Evolutionary conservation across 2,329 filamentous ascomycete species (phyloP), one percentile per base, ranked within the genome.

Genomic region (Botrytis squamosa): DNA sequence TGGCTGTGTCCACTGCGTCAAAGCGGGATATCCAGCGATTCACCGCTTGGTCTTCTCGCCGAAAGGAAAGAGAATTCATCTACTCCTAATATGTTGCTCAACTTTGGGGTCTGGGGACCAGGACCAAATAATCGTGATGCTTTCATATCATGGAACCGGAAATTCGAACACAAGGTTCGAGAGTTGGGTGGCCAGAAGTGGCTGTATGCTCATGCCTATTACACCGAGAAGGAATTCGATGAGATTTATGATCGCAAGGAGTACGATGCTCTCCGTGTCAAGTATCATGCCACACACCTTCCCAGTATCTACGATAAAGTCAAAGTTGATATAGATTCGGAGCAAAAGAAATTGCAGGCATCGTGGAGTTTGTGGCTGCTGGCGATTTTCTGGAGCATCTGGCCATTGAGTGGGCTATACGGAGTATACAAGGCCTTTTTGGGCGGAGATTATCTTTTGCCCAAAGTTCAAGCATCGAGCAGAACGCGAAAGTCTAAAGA

Each of bases 131-230:
- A 86, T 67, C 63, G 75, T 1, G 81, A 82, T 1, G 85, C 85
- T 20, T 95, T 95, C 79, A 85, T 94, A 3, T 81, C 83, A 44
- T 88, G 88, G 79, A 97, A 97, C 82, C 88, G 91, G 33, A 85
- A 85, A 40, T 86, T 97, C 38, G 93, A 97, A 84, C 83, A 85
- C 46, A 91, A 91, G 80, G 88, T 94, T 10, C 84, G 85, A 63
- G 85, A 89, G 76, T 86, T 96, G 2, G 90, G 90, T 70, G 93
- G 93, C 4, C 88, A 91, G 83, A 97, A 97, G 84, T 96, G 93
- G 91, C 85, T 97, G 22, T 97, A 97, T 82, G 93, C 93, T 4
- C 92, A 95, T 78, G 91, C 93, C 0, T 97, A 94, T 84, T 96
- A 96, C 81, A 88, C 88, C 16, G 88, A 92, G 25, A 84, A 87